phyloP scores from a whole-genome alignment of 768 basidiomycete genomes.

The Erythrobasidium yunnanense region DNA sequence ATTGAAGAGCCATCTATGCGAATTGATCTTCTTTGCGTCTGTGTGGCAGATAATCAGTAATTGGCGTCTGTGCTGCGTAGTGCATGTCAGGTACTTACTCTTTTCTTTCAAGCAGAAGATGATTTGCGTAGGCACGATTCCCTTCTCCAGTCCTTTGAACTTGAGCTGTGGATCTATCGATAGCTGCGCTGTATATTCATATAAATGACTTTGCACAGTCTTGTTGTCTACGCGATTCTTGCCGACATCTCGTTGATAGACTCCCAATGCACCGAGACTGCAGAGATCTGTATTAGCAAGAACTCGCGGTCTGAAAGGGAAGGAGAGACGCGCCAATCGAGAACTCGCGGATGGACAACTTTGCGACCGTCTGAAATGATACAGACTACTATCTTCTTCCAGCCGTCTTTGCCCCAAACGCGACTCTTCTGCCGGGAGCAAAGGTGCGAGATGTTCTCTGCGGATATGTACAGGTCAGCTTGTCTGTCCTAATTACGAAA shows the following conservation, averaged over 20 bases:
- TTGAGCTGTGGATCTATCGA: slow-evolving; percentile 82
- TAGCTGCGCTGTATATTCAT: slow-evolving; percentile 85
- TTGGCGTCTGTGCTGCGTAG: too few relatives aligned
- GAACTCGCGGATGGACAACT: slow-evolving; percentile 48
- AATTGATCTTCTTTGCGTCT: slow-evolving; percentile 88
- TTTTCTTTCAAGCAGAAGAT: slow-evolving; percentile 48
- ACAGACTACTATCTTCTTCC: slow-evolving; percentile 46
- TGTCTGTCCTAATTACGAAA: background rate
- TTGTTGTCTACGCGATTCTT: slow-evolving; percentile 50
- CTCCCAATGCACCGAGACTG: slow-evolving; percentile 61
- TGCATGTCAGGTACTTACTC: slow-evolving; percentile 54
- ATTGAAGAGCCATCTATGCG: slow-evolving; percentile 85
- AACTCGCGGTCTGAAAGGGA: background rate
- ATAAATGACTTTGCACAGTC: slow-evolving; percentile 46
- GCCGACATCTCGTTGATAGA: slow-evolving; percentile 37
- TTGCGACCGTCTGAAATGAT: slow-evolving; percentile 44
- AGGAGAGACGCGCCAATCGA: slow-evolving; percentile 51
- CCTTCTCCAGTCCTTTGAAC: slow-evolving; percentile 74
- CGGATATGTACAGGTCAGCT: slow-evolving; percentile 37
- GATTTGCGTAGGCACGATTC: slow-evolving; percentile 82
- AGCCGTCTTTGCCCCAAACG: slow-evolving; percentile 43
- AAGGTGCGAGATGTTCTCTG: slow-evolving; percentile 44
- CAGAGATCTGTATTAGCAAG: slow-evolving; percentile 39
- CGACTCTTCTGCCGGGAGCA: slow-evolving; percentile 40
- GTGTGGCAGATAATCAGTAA: slow-evolving; percentile 62